Evolutionary conservation across 2,329 filamentous ascomycete species (phyloP), one percentile per base, ranked within the genome.

Genomic region (Penicillium sclerotigenum): DNA sequence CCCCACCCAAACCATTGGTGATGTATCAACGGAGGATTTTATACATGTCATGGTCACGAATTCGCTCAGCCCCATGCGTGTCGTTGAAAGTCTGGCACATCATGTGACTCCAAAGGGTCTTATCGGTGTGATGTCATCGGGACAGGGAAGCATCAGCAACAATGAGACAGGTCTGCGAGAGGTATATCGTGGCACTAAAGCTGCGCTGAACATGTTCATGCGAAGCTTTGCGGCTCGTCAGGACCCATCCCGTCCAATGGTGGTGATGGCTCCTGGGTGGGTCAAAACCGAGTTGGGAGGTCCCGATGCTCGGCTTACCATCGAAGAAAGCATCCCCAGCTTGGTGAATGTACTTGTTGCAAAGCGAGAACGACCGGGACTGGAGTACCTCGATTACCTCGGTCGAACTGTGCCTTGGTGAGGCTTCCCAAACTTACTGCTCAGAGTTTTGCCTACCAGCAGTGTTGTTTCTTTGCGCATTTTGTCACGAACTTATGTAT

Each of bases 221-320:
- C 47, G 47, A n/a, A 50, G 47, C 20, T 50, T 50, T 26, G 47
- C 47, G 5, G 36, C 47, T 31, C 47, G 47, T 18, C 47, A 33
- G 37, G 18, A 2, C 2, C 26, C 37, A n/a, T 50, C 20, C 26
- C 34, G 18, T 29, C 36, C 28, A n/a, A 42, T 50, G 37, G 37
- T 33, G 36, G 36, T 42, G 1, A 50, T 50, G 47, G 47, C 47
- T 42, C 47, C 47, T 0, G 47, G 47, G 2, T 50, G 47, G 47
- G 47, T 50, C n/a, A 50, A 50, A 42, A 50, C 47, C 7, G 47
- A 50, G 26, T 33, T 50, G 47, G 47, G 47, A 8, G 47, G 47
- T 31, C 14, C 37, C 2, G 47, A 50, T 24, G 47, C 47, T 42
- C 34, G 47, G 14, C 47, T 50, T 26, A 50, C 47, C 4, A 50